Percentiles rank a stretch among this genome's conserved stretches.
These are phyloP conservation scores for Prunus campanulata DNA, from an alignment of 306 rosid genomes.

Conservation along the genomic window DNA sequence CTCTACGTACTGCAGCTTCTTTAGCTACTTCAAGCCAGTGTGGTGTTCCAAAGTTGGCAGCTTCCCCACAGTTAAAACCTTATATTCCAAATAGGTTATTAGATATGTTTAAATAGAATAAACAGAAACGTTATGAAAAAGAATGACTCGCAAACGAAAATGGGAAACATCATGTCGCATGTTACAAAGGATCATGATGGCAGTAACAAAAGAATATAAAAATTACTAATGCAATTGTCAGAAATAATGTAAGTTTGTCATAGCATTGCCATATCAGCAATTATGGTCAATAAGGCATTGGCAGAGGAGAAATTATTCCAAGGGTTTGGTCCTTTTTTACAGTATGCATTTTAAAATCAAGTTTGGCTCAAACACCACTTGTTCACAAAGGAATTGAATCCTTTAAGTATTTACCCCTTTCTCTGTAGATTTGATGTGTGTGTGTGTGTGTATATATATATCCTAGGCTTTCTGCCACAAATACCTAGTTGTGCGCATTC, in stretches of 20 bases:
- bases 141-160: not conserved
- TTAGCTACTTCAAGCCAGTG: conserved; percentile 92
- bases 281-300: not conserved
- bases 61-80: conserved; percentile 99
- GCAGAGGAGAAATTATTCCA: not conserved
- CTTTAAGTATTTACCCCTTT: not conserved
- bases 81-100: not conserved
- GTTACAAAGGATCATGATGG: not conserved
- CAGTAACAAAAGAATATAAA: not conserved
- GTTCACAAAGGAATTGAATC: not conserved
- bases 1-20: conserved; percentile 99
- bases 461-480: not conserved
- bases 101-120: not conserved
- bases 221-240: not conserved
- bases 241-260: not conserved
- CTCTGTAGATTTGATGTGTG: not conserved
- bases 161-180: not conserved
- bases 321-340: not conserved
- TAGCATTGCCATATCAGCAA: too few species aligned
- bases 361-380: conserved; percentile 1
- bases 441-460: not conserved
- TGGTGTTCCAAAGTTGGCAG: conserved; percentile 99
- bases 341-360: not conserved
- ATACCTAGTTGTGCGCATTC: conserved; percentile 9
- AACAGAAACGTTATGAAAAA: not conserved